Base-by-base conservation (phyloP, 495 filamentous ascomycete species). In the Recurvomyces mirabilis region DNA sequence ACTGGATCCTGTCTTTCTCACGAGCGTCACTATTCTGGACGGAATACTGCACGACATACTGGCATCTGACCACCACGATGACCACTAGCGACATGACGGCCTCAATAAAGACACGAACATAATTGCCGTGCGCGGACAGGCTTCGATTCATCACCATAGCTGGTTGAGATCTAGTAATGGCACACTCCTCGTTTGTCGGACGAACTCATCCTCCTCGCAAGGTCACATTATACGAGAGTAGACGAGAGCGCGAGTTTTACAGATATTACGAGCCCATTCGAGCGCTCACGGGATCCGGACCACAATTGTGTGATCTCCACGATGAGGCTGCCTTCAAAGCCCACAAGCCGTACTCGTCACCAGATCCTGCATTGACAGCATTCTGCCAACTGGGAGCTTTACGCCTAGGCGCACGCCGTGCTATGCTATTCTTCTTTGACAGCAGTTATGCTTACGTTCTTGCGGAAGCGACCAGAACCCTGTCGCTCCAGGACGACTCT, bases 391-490 rank as follows among this genome's bases (percentile, higher is more conserved):
- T 52, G 5, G 49, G 43, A 22, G 60, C 65, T 14, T 55, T 67
- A 11, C 60, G 65, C 4, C 49, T 70, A 37, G 47, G 58, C 33
- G 54, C 53, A 19, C 54, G 59, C 19, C 57, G 68, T 13, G 60
- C 60, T 1, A 55, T 72, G 21, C 51, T 72, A 4, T 64, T 62
- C 17, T 57, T 72, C 29, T 60, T 65, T 48, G 58, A 65, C 38
- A 42, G 50, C 6, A 41, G 54, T 10, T 41, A 56, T 14, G 63
- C 67, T 32, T 69, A 56, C 40, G 60, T 72, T 22, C 48, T 68
- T 34, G 56, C 64, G 25, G 68, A 72, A 44, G 53, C 32, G 40
- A 65, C 44, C 4, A 43, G 26, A 43, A 60, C 42, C 19, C 57
- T 52, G 38, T 56, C 42, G 26, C 45, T 43, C 4, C 31, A 43